Base-by-base conservation (phyloP, 2,329 filamentous ascomycete genomes). In the Beauveria sp. region DNA sequence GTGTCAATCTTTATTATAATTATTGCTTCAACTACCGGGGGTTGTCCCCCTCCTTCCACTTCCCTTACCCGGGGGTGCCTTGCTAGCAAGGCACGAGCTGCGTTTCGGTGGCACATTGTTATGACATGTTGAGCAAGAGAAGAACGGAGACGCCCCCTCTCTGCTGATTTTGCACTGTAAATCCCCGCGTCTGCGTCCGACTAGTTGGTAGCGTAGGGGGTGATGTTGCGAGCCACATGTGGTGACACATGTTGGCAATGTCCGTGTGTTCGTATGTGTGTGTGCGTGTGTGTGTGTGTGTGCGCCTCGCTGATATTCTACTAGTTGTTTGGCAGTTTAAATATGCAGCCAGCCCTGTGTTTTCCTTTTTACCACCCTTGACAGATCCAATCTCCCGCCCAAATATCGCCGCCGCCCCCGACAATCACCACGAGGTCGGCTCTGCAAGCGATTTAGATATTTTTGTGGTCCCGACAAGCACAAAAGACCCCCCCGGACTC, bases 351-450 rank as follows among this genome's bases (percentile, higher is more conserved):
- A 48, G 54, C 54, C 54, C 54, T 56, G 30, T 56, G 16, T 18
- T 47, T 56, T 10, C 54, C 47, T 48, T 47, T 46, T 40, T 47
- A 16, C 24, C 50, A 7, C 54, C 54, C 43, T 30, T 56, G 20
- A 14, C 22, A 55, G 43, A 47, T 56, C 41, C 20, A 56, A 56
- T 56, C 54, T 56, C 54, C 54, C 51, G 24, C 43, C 43, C 28
- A 37, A 55, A 34, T 55, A 28, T 56, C 28, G 54, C n/a, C 54
- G 24, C 43, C 30, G 30, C 30, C 30, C 30, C 30, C 30, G 30
- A 34, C 30, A 34, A 34, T 34, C 53, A 44, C 40, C 18, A 22
- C 40, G 22, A 55, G 20, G n/a, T 16, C 48, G 46, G 50, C 26
- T 51, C 26, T 40, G n/a, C 24, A 40, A 18, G 9, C 40, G 20